Evolutionary conservation across 306 rosid genomes (phyloP), one percentile per base, ranked within the genome.

Genomic region (Cicer pinnatifidum): DNA sequence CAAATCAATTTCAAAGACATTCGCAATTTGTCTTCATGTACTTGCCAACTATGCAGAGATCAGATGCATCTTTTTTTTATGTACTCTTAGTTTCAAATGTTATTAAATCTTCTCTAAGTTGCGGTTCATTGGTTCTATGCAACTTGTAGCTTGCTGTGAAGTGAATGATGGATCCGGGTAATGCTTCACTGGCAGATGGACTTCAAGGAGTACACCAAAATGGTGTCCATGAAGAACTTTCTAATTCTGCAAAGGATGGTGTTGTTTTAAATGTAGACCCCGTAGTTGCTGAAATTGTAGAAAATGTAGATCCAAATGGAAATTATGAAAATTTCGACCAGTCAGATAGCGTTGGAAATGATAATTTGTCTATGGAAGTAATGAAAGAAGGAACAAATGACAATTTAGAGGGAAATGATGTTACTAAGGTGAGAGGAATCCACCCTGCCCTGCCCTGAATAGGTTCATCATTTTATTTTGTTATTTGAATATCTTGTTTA

Each of bases 81-180:
- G 33, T 28, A 28, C 33, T 28, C 33, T 28, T 28, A 28, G 33
- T 28, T 28, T 28, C 4, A 28, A 28, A 28, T 28, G 33, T 2
- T 23, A 23, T 23, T 23, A 0, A 23, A 28, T 28, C 33, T 3
- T 28, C 4, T 3, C 33, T 61, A 35, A 33, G 63, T 13, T 57
- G 60, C 44, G 17, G 37, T 33, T 72, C 20, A 43, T 43, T 52
- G 56, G 2, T 75, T 61, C 76, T 41, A 35, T 83, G 48, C 66
- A 33, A 75, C 19, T 80, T 85, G 81, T 73, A 87, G 96, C 80
- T 76, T 74, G 68, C 60, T 65, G 64, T 65, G 58, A 1, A 11
- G 62, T 75, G 84, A 69, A 78, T 67, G 79, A 92, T 95, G 97
- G 97, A 90, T 86, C 80, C 85, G 1, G 85, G 53, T 69, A 76